Base-by-base conservation (phyloP, 108 stramenopile genomes). In the Cylindrotheca fusiformis region DNA sequence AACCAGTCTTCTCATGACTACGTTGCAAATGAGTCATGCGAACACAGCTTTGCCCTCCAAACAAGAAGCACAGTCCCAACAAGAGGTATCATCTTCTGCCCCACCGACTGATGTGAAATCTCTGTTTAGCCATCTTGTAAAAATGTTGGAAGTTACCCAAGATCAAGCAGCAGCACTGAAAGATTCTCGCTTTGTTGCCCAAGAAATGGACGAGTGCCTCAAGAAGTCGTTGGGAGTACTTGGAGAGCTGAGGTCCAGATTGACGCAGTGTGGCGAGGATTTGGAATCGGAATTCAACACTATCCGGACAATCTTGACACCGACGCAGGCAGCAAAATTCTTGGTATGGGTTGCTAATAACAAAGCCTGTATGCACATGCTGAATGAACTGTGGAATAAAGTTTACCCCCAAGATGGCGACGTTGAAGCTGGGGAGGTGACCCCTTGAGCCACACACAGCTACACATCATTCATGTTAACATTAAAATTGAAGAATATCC, bases 261-360 rank as follows among this genome's bases (percentile, higher is more conserved):
- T 88, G 52, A 58, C 60, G 10, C 76, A 84, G 36, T 77, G 73
- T 26, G 82, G 84, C 26, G 72, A 84, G 52, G 85, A 86, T 54
- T 70, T 97, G 32, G 94, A 94, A 49, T 69, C 72, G 0, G 94
- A 95, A 68, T 90, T 97, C 78, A 67, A 84, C 48, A 76, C 78
- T 65, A 67, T 97, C 14, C 85, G 90, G 21, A 62, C 72, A 25
- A 88, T 91, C 49, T 72, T 95, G 49, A 89, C 91, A 6, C 92
- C 92, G 1, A 85, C 79, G 4, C 94, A 97, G 69, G 86, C 91
- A 4, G 96, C 96, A 19, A 94, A 93, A 63, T 97, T 97, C 66
- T 80, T 97, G 23, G 86, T 97, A 6, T 97, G 96, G 96, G 86
- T 94, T 25, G 81, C 85, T 50, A 87, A 87, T 55, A 97, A 97